Percentiles rank a stretch among this genome's conserved stretches.
phyloP scores from a whole-genome alignment of 148 eudicot genomes.

The Persicaria maculosa region DNA sequence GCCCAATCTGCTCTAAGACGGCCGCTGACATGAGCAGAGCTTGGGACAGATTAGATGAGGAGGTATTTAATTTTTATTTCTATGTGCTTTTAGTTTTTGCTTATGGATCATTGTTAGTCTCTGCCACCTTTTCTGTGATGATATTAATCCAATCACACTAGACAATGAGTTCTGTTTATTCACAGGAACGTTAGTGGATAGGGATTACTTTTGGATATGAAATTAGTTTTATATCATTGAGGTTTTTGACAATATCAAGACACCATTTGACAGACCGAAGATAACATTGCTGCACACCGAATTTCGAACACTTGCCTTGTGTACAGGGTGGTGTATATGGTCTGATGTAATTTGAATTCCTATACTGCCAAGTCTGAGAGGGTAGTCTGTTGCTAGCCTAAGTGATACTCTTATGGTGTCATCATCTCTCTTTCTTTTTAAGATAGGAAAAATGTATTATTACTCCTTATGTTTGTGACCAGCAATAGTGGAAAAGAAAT shows the following conservation, averaged over 20 bases:
- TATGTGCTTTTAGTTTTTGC: neutral
- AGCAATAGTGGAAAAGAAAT: neutral
- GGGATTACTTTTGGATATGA: neutral
- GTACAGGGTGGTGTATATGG: neutral
- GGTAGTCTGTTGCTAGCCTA: neutral
- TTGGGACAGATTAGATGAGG: slow-evolving; percentile 66
- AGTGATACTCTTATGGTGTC: neutral
- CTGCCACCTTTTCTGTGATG: neutral
- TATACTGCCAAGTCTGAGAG: neutral
- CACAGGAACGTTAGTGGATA: neutral
- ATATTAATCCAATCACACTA: neutral
- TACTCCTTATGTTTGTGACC: neutral
- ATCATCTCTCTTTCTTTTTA: neutral
- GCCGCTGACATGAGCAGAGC: slow-evolving; percentile 40
- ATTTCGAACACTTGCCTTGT: neutral
- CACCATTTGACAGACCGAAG: neutral
- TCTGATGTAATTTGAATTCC: neutral
- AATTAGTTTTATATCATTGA: neutral
- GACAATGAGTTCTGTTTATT: neutral
- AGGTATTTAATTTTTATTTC: slow-evolving; percentile 32
- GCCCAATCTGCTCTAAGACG: slow-evolving; percentile 86
- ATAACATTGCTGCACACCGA: neutral
- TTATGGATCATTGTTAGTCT: neutral
- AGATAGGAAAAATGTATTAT: neutral
- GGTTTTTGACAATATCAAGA: neutral